A percentile compares a stretch with the other conserved stretches of the same genome.
These are phyloP conservation scores for Chaetomiaceae sp. DNA, from an alignment of 2,329 filamentous ascomycete species.

Conservation along the genomic window DNA sequence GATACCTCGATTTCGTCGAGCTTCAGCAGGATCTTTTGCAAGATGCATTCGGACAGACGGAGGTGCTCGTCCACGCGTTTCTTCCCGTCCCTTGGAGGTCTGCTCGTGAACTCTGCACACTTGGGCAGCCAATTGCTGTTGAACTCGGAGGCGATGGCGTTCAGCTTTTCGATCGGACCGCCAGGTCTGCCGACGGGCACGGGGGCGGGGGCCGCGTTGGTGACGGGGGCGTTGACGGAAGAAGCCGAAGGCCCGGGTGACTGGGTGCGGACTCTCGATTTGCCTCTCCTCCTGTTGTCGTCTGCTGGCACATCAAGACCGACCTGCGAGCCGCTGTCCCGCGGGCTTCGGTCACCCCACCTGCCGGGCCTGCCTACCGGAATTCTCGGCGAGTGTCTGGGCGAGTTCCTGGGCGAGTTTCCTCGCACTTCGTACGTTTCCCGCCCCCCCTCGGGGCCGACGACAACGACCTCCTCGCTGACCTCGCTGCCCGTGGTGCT, in stretches of 20 bases:
- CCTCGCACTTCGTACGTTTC: conserved; percentile 34
- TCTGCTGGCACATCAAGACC: conserved; percentile 34
- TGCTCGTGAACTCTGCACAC: conserved; percentile 55
- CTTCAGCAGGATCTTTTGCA: conserved; percentile 73
- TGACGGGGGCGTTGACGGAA: conserved; percentile 24
- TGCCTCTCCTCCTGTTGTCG: conserved; percentile 32
- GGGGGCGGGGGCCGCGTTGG: too few relatives aligned
- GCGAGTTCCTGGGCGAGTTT: neutral
- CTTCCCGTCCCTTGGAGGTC: conserved; percentile 60
- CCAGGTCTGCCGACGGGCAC: conserved; percentile 36
- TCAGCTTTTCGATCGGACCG: conserved; percentile 56
- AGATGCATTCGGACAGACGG: conserved; percentile 67
- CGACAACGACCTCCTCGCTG: conserved; percentile 41
- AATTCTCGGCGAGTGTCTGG: conserved; percentile 7
- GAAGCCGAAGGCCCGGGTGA: conserved; percentile 29
- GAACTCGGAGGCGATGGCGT: conserved; percentile 62
- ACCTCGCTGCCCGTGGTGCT: conserved; percentile 32
- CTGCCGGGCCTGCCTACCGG: conserved; percentile 3
- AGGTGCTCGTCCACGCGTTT: conserved; percentile 71
- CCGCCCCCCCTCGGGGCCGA: conserved; percentile 31
- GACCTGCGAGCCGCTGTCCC: conserved; percentile 40
- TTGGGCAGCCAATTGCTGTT: conserved; percentile 59
- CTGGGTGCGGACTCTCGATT: conserved; percentile 29
- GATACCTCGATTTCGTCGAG: conserved; percentile 71
- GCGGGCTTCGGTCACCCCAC: conserved; percentile 33